A percentile compares a stretch with the other conserved stretches of the same genome.
Conservation (phyloP, 768 basidiomycete species). For the Mycena vitilis region DNA sequence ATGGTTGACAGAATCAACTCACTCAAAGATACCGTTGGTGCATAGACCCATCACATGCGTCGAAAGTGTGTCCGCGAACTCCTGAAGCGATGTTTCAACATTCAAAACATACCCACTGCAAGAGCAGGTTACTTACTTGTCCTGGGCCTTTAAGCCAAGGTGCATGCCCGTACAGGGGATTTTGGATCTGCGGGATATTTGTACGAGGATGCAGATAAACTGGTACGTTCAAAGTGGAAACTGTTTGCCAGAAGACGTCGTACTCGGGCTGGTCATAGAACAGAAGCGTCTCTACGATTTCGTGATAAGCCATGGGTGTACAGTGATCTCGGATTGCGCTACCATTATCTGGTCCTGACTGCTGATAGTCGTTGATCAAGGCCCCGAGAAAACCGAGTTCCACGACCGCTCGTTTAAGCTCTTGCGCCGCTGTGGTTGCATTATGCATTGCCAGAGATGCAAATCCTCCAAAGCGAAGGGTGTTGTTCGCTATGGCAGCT, state of each 20-base stretch:
- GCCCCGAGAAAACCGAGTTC: conserved; percentile 57
- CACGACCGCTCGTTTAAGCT: conserved; percentile 52
- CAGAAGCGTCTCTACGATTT: conserved; percentile 46
- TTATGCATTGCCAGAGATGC: conserved; percentile 59
- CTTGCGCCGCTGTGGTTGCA: conserved; percentile 52
- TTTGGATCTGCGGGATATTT: conserved; percentile 43
- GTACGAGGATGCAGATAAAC: conserved; percentile 53
- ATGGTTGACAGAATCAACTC: conserved; percentile 3
- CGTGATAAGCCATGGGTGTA: not conserved
- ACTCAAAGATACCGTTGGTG: conserved; percentile 56
- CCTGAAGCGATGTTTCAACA: conserved; percentile 35
- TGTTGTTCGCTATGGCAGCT: conserved; percentile 51
- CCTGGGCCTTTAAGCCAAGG: conserved; percentile 47
- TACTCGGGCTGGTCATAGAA: conserved; percentile 54
- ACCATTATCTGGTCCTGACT: conserved; percentile 54
- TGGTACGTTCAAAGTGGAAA: conserved; percentile 52
- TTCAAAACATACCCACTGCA: too few species aligned
- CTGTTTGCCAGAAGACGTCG: conserved; percentile 52
- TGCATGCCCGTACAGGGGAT: conserved; percentile 47
- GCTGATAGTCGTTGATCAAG: conserved; percentile 58
- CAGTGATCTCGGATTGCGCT: fast-evolving
- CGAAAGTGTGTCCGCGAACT: conserved; percentile 52
- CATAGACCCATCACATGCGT: conserved; percentile 54
- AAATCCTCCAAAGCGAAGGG: conserved; percentile 55
- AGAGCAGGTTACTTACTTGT: conserved; percentile 22